phyloP scores from a whole-genome alignment of 164 flowering plant genomes.

The Piper betle region DNA sequence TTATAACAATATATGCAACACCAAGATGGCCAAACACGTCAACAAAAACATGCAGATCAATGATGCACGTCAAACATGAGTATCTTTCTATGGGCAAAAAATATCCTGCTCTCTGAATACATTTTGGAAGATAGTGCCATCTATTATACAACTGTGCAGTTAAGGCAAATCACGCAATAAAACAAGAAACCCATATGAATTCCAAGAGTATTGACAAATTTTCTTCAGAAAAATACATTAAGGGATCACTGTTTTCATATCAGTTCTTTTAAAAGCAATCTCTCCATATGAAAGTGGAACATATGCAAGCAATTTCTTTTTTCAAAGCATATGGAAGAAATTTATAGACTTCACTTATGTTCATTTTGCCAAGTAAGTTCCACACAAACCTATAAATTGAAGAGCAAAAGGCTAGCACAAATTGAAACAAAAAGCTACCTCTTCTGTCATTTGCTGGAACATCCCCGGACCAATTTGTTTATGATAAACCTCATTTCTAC shows the following conservation, averaged over 20 bases:
- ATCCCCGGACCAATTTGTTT: conserved; percentile 96
- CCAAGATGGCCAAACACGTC: too few species aligned
- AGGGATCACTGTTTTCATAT: too few species aligned
- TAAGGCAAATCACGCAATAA: background rate
- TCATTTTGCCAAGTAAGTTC: background rate
- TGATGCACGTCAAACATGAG: too few species aligned
- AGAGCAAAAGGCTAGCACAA: background rate
- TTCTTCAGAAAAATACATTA: background rate
- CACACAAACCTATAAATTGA: background rate
- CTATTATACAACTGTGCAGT: background rate
- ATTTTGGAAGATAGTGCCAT: background rate
- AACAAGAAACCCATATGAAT: background rate
- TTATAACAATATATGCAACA: too few species aligned
- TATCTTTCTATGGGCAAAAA: too few species aligned
- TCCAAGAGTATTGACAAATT: background rate
- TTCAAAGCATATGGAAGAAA: too few species aligned
- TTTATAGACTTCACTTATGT: background rate
- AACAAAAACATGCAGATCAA: too few species aligned
- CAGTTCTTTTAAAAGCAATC: too few species aligned
- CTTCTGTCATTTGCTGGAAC: conserved; percentile 99
- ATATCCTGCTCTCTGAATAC: background rate
- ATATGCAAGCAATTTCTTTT: background rate
- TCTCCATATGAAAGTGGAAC: background rate
- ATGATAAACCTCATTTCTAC: conserved; percentile 97
- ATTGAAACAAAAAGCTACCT: conserved; percentile 27